phyloP scores from a whole-genome alignment of 2,329 filamentous ascomycete genomes.

The Xylaria sp. region DNA sequence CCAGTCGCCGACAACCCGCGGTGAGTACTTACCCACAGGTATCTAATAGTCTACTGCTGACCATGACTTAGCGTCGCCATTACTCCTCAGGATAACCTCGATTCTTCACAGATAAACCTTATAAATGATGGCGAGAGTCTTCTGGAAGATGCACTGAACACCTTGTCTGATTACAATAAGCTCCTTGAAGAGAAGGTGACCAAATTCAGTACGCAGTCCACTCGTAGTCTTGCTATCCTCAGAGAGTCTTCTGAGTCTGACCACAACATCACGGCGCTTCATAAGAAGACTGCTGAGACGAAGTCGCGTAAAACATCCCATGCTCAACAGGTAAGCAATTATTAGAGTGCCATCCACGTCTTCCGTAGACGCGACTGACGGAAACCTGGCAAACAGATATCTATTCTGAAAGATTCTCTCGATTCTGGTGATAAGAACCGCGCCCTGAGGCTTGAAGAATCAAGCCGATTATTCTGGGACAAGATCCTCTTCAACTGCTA shows the following conservation, averaged over 20 bases:
- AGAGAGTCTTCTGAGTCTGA: conserved; percentile 2
- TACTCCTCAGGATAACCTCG: neutral
- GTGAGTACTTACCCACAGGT: conserved; percentile 9
- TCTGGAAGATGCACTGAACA: conserved; percentile 6
- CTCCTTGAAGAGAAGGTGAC: conserved; percentile 25
- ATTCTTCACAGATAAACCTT: neutral
- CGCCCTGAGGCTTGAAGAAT: neutral
- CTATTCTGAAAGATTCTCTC: conserved; percentile 3
- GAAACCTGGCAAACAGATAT: conserved; percentile 7
- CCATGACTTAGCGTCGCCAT: neutral
- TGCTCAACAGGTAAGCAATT: conserved; percentile 12
- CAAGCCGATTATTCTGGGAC: neutral
- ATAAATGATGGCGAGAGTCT: conserved; percentile 13
- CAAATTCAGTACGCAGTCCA: conserved; percentile 20
- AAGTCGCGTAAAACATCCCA: conserved; percentile 7
- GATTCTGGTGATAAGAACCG: neutral
- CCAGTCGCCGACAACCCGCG: neutral
- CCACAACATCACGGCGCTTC: neutral
- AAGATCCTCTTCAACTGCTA: conserved; percentile 9
- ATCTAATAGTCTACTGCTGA: neutral
- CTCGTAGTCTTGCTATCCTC: conserved; percentile 18
- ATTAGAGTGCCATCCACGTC: neutral
- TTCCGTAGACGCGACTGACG: neutral
- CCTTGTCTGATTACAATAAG: conserved; percentile 21
- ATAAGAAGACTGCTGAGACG: neutral